Base-by-base conservation (phyloP, 345 rosid genomes). In the Stellera chamaejasme region DNA sequence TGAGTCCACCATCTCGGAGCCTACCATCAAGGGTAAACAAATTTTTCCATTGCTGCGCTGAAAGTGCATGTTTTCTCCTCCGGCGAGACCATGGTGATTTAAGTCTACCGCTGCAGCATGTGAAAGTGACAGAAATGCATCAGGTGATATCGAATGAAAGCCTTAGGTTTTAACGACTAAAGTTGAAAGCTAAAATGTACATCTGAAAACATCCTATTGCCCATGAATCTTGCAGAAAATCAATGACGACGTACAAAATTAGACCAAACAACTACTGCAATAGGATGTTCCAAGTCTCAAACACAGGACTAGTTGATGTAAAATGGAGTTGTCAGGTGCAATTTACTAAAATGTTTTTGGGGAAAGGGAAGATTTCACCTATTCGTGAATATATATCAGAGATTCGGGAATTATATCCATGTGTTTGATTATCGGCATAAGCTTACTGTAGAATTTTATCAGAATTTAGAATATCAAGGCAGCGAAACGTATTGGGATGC, bases 11-110 rank as follows among this genome's bases (percentile, higher is more conserved):
- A 73, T 83, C 83, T 47, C 77, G 73, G 36, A 89, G 81, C 66
- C 77, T 87, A 64, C 97, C 99, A 32, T 87, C 88, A 1, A 84
- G 59, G 2, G 79, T 73, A 68, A 87, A 93, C 58, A 81, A 69
- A 50, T 75, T 78, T 66, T 60, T 79, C 99, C 99, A 93, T 61
- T 80, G 96, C 43, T 64, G 74, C 60, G 84, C 79, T 27, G 80
- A 70, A 66, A 93, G 94, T 0, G 76, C 81, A n/a, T 68, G 81
- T 72, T 80, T 93, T 52, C 83, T 76, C 73, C 78, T 89, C 56
- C 82, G 73, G 14, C 85, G 82, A 10, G 96, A 89, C 99, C 99
- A 93, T 5, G 96, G 96, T 4, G 99, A 93, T 54, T 85, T 87
- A 12, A 76, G 81, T 42, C 73, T 73, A 60, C 78, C 76, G 79